Evolutionary conservation across 441 rosid species (phyloP), one percentile per base, ranked within the genome.

Genomic region (Viola pubescens): DNA sequence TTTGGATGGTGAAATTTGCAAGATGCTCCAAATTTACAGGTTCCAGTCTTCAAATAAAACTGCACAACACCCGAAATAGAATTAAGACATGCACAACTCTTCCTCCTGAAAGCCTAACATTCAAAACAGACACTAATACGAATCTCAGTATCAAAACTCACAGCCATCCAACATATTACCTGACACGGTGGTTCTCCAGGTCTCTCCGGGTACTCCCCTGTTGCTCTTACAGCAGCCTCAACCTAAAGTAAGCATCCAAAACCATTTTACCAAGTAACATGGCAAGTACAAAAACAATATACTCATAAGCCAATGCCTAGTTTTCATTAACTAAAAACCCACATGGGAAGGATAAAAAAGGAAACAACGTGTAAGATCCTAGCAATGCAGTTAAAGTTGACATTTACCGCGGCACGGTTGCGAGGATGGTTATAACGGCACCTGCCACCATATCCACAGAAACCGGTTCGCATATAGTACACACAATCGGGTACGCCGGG

Each of bases 11-110:
- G 75, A 76, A 87, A 91, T 80, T 91, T 91, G 84, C 98, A 91
- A 16, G 98, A 89, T n/a, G 97, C 97, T 63, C 98, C 97, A 73
- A 91, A 91, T 83, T 87, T 91, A 81, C 95, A 91, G 60, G 91
- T 80, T 72, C 98, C 97, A 1, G 97, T 85, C 72, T 83, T 84
- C 75, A 89, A 76, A 78, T 85, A 89, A 70, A 81, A 91, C 97
- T 91, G 87, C 75, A 75, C 58, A 69, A 48, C 19, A 12, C 6
- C 47, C 68, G 56, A 43, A 57, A 52, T 8, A 58, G 48, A 16
- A 7, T 39, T 19, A 3, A 47, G 46, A 19, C 39, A 7, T 34
- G 43, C 16, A 50, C 34, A 52, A 58, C 5, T 26, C 34, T 26
- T 26, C 34, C 34, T 26, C 34, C 34, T 26, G 34, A 26, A 26